Evolutionary conservation across 257 asterid genomes (phyloP), one percentile per base, ranked within the genome.

Genomic region (Petunia axillaris): DNA sequence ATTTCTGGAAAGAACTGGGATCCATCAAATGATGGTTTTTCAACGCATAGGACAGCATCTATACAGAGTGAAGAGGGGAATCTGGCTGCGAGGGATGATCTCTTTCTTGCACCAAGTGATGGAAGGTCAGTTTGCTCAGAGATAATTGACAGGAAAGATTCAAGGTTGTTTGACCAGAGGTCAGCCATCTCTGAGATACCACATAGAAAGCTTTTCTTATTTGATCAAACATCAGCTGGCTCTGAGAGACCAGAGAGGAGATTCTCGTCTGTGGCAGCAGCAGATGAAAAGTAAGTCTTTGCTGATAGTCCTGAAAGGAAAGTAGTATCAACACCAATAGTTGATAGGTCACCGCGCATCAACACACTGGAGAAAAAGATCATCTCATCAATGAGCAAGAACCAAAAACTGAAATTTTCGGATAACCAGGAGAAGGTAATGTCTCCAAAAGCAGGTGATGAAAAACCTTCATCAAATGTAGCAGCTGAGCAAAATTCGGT

Each of bases 41-140:
- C 83, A 50, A 58, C 75, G 60, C 86, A 76, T 44, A 83, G 82
- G 48, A 76, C 88, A 5, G 86, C 85, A 37, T 89, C 90, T 2
- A 36, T 86, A 79, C 82, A 8, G 75, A 78, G 84, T 76, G 95
- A 85, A 6, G 80, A 74, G 10, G 76, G 77, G 84, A 88, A 87
- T 65, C 43, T 90, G 83, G 84, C 91, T 10, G 85, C 86, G n/a
- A 91, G 89, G 83, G 97, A 94, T 83, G 98, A 92, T 84, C 87
- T 92, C 36, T 91, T 91, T 85, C 87, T 86, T 8, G 85, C 81
- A 25, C 91, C 90, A 0, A 85, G 91, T 57, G 97, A 89, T 58
- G 86, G 86, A 55, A 85, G 93, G 70, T 90, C 94, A 1, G 92
- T 89, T 73, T 91, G 91, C 76, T 79, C 81, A 0, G 81, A 79